These are phyloP conservation scores for Salix suchowensis DNA, from an alignment of 345 rosid species.

Conservation along the genomic window DNA sequence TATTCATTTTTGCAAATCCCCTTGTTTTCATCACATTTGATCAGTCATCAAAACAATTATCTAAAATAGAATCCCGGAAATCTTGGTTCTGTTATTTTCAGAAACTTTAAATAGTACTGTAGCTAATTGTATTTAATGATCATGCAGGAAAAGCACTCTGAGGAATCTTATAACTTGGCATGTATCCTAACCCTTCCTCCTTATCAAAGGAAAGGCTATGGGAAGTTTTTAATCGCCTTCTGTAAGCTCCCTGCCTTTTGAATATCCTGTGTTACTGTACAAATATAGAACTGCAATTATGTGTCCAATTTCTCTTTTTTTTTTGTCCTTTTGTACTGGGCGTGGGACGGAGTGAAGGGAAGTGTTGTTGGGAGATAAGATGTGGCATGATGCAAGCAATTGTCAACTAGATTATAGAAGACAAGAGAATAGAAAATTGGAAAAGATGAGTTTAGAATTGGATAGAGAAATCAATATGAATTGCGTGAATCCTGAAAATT, in stretches of 20 bases:
- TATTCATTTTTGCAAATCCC: not conserved
- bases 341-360: not conserved
- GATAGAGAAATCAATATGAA: not conserved
- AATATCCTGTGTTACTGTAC: not conserved
- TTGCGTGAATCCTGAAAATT: not conserved
- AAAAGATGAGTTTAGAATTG: not conserved
- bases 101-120: not conserved
- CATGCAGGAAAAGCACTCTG: conserved; percentile 91
- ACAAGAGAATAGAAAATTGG: not conserved
- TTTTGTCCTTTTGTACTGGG: not conserved
- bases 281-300: not conserved
- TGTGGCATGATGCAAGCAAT: not conserved
- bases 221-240: conserved; percentile 91
- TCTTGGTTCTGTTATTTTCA: not conserved
- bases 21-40: not conserved
- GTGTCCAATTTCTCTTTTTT: not conserved
- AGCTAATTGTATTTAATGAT: not conserved
- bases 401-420: not conserved
- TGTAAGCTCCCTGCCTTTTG: conserved; percentile 48
- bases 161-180: conserved; percentile 95
- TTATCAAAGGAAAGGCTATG: conserved; percentile 98
- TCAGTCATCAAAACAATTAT: not conserved
- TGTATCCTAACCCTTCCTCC: conserved; percentile 97
- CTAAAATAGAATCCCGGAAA: not conserved
- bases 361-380: not conserved